Evolutionary conservation across 108 stramenopile species (phyloP).

Genomic region (Cyclotella sp.): DNA sequence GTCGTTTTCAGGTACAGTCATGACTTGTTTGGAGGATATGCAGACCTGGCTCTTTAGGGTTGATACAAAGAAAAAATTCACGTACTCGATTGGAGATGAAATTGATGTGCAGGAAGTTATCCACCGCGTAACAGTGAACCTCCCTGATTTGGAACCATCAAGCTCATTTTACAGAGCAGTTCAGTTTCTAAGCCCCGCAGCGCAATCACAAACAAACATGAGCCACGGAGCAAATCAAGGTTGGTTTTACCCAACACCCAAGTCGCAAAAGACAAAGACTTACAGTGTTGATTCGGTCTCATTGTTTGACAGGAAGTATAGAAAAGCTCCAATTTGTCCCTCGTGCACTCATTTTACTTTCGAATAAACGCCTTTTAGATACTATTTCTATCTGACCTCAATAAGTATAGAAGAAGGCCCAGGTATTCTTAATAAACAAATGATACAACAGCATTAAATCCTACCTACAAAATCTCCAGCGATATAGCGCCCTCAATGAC

Average conservation of each 20-base stretch:
- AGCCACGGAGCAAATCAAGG: not conserved
- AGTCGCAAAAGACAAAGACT: not conserved
- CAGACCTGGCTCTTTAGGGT: constrained; percentile 53
- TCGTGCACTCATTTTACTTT: constrained; percentile 3
- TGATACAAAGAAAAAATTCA: constrained; percentile 14
- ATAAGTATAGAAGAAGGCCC: not conserved
- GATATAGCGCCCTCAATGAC: not conserved
- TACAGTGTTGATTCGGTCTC: not conserved
- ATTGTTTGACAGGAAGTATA: constrained; percentile 9
- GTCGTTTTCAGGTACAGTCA: constrained; percentile 17
- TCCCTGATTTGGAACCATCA: constrained; percentile 48
- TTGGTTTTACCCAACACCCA: not conserved
- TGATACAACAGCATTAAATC: not conserved
- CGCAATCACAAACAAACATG: not conserved
- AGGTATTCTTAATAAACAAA: not conserved
- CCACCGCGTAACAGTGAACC: constrained; percentile 18
- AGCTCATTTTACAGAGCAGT: constrained; percentile 26
- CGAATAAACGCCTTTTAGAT: not conserved
- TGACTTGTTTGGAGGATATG: constrained; percentile 48
- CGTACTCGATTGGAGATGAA: constrained; percentile 6
- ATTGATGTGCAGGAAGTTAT: constrained; percentile 28
- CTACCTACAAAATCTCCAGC: not conserved
- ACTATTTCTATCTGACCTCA: not conserved
- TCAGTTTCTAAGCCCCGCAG: not conserved
- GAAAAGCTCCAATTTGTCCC: not conserved